phyloP scores from a whole-genome alignment of 1,284 basidiomycete genomes.

The Ceratobasidium sp. region DNA sequence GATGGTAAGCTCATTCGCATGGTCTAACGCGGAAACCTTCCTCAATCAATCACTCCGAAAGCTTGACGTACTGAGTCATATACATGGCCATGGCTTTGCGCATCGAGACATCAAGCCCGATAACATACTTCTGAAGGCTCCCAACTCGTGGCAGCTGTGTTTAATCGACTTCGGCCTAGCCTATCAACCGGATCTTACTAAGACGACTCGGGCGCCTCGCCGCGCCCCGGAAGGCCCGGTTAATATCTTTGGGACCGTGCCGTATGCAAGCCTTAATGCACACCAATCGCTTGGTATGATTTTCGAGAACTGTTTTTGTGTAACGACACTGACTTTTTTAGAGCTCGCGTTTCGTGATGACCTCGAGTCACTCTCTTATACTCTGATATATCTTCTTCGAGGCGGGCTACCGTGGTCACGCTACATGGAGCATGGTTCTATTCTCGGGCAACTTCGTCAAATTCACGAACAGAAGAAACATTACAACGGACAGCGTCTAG shows the following conservation, averaged over 20 bases:
- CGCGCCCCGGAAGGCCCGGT: slow-evolving; percentile 84
- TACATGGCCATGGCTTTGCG: not conserved
- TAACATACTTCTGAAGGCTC: slow-evolving; percentile 58
- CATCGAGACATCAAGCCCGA: not conserved
- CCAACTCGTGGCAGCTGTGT: slow-evolving; percentile 69
- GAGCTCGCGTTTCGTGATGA: slow-evolving; percentile 92
- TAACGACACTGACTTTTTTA: slow-evolving; percentile 50
- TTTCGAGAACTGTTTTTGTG: slow-evolving; percentile 43
- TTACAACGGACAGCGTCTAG: slow-evolving; percentile 62
- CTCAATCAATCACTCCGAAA: not conserved
- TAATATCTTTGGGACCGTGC: slow-evolving; percentile 85
- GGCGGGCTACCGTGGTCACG: slow-evolving; percentile 90
- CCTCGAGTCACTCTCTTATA: slow-evolving; percentile 91
- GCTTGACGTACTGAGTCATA: not conserved
- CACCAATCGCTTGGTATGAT: slow-evolving; percentile 85
- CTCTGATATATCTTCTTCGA: slow-evolving; percentile 92
- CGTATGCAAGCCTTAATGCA: slow-evolving; percentile 95
- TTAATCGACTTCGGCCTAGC: slow-evolving; percentile 98
- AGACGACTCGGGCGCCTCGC: slow-evolving; percentile 90
- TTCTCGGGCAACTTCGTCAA: slow-evolving; percentile 61
- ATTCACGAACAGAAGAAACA: slow-evolving; percentile 53
- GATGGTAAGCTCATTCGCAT: not conserved
- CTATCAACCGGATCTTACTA: slow-evolving; percentile 90
- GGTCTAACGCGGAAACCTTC: not conserved
- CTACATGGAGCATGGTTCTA: slow-evolving; percentile 75